phyloP scores from a whole-genome alignment of 345 rosid species.

The Turnera subulata region DNA sequence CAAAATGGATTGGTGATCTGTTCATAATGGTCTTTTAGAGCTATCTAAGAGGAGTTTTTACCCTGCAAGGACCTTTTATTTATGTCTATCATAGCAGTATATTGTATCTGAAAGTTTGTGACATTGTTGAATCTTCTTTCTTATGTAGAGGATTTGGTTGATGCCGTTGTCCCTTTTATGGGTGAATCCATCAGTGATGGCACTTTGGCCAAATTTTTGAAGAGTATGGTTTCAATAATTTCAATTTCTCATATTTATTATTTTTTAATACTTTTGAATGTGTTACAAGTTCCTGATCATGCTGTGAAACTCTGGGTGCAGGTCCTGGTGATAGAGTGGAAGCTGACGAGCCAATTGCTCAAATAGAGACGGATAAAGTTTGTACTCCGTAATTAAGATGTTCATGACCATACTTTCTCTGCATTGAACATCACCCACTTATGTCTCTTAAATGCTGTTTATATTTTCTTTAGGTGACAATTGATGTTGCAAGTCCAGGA shows the following conservation, averaged over 20 bases:
- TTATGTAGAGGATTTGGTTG: constrained; percentile 53
- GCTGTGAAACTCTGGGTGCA: constrained; percentile 29
- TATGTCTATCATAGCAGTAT: neutral
- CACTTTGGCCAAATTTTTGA: constrained; percentile 61
- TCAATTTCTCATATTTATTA: neutral
- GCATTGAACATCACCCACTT: neutral
- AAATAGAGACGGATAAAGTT: constrained; percentile 97
- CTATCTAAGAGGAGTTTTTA: neutral
- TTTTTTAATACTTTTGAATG: neutral
- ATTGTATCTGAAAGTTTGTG: neutral
- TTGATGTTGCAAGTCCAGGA: constrained; percentile 81
- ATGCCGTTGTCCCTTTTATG: constrained; percentile 82
- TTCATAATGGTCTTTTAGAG: no score
- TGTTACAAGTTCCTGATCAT: neutral
- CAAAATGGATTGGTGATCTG: neutral
- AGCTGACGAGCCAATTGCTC: constrained; percentile 88
- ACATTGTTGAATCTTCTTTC: neutral
- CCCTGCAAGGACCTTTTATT: neutral
- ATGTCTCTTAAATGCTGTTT: neutral
- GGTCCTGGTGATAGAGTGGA: constrained; percentile 93
- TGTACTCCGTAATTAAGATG: neutral
- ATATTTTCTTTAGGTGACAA: constrained; percentile 52
- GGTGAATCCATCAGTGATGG: constrained; percentile 92
- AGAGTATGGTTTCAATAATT: constrained; percentile 43
- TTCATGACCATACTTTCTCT: neutral